These are phyloP conservation scores for Thielaviopsis euricoi DNA, from an alignment of 2,329 filamentous ascomycete genomes.

Conservation along the genomic window DNA sequence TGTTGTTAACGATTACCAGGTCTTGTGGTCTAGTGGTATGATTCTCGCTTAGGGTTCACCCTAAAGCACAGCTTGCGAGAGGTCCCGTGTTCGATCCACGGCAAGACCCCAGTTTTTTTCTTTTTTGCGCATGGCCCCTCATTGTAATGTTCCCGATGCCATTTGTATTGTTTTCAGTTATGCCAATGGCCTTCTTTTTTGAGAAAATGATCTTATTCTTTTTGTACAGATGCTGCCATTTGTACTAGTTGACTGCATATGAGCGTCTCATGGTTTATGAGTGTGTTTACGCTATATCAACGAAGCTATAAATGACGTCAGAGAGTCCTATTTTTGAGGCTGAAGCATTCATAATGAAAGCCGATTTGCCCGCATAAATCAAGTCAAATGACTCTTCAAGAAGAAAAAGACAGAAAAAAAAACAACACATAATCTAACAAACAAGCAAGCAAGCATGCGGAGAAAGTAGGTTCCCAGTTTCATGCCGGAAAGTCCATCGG, in stretches of 20 bases:
- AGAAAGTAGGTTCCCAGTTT: no score
- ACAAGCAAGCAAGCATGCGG: no score
- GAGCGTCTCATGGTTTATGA: background rate
- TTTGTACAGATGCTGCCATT: background rate
- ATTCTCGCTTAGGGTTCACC: constrained; percentile 49
- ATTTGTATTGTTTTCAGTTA: background rate
- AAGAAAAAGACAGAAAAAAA: no score
- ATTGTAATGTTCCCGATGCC: no score
- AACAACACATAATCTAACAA: no score
- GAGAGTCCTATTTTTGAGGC: background rate
- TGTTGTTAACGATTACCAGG: no score
- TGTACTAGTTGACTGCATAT: background rate
- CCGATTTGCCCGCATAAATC: no score
- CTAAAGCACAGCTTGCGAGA: constrained; percentile 24
- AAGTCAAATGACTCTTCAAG: no score
- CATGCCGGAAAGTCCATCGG: no score
- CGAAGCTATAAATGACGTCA: background rate
- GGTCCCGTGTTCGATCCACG: constrained; percentile 31
- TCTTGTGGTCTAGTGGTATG: constrained; percentile 50
- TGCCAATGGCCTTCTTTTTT: background rate
- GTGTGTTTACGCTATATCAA: background rate
- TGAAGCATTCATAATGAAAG: no score
- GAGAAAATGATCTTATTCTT: background rate
- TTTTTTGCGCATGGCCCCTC: no score
- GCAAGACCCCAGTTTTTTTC: constrained; percentile 22